phyloP scores from a whole-genome alignment of 108 stramenopile genomes.

The Nitzschia putrida region DNA sequence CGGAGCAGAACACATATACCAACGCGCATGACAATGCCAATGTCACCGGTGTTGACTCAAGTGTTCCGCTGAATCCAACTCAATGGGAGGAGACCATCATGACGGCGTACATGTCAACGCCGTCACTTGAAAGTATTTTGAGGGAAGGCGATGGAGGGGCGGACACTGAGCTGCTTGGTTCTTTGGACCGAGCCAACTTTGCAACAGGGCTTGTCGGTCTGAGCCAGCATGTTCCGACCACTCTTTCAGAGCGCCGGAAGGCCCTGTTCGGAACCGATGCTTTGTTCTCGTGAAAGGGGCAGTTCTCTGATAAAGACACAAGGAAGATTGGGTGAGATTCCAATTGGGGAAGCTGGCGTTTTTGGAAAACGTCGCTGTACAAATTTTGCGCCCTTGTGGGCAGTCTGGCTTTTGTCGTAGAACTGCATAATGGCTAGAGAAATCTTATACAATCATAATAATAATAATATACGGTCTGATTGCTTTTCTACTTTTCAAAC shows the following conservation, averaged over 20 bases:
- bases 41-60: conserved; percentile 4
- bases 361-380: conserved; percentile 21
- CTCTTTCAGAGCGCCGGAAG: conserved; percentile 57
- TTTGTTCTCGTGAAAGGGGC: conserved; percentile 54
- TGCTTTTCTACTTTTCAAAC: too few species aligned
- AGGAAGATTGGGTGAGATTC: not conserved
- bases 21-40: not conserved
- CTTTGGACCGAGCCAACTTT: conserved; percentile 53
- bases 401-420: too few species aligned
- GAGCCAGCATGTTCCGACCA: conserved; percentile 41
- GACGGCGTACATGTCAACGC: conserved; percentile 40
- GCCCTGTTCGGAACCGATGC: conserved; percentile 83
- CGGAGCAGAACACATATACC: conserved; percentile 14
- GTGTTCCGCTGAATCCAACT: conserved; percentile 26
- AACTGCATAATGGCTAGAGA: too few species aligned
- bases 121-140: conserved; percentile 50
- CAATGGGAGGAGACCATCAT: conserved; percentile 52
- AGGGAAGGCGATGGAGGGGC: conserved; percentile 22
- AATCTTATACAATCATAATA: too few species aligned
- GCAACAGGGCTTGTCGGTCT: conserved; percentile 58
- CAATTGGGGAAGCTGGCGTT: conserved; percentile 17
- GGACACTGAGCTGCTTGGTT: conserved; percentile 42
- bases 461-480: too few species aligned
- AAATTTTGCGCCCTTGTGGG: conserved; percentile 15
- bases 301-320: not conserved